Percentiles rank a stretch among this genome's conserved stretches.
phyloP scores from a whole-genome alignment of 1,284 basidiomycete species.

The Ustilago curta region DNA sequence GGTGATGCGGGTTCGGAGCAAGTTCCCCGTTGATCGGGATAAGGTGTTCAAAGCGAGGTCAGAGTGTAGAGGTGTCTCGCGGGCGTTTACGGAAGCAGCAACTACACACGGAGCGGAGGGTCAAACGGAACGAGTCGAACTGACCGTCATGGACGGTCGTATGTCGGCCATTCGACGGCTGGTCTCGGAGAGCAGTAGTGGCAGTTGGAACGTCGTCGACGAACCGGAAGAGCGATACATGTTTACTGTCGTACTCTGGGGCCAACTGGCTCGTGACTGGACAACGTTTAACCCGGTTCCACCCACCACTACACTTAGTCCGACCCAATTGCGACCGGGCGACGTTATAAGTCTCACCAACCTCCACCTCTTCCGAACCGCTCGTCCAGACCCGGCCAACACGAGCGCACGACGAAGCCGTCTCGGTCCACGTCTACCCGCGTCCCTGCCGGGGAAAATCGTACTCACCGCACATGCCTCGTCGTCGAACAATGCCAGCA shows the following conservation, averaged over 20 bases:
- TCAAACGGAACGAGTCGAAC: slow-evolving; percentile 10
- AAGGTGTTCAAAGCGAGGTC: neutral
- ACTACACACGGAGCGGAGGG: slow-evolving; percentile 2
- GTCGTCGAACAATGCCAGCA: neutral
- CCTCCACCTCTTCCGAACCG: slow-evolving; percentile 16
- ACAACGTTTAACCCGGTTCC: neutral
- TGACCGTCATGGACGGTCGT: slow-evolving; percentile 34
- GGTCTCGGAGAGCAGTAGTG: neutral
- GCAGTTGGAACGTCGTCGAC: neutral
- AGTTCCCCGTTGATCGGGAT: slow-evolving; percentile 2
- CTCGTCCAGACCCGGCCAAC: neutral
- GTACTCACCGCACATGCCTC: slow-evolving; percentile 10
- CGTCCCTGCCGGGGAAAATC: neutral
- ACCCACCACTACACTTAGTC: neutral
- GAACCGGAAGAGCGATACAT: slow-evolving; percentile 15
- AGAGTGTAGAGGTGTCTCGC: neutral
- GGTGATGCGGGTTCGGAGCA: slow-evolving; percentile 5
- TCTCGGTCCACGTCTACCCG: slow-evolving; percentile 20
- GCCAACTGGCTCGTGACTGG: slow-evolving; percentile 15
- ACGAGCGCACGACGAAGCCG: neutral
- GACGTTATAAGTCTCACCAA: slow-evolving; percentile 30
- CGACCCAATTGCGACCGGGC: slow-evolving; percentile 11
- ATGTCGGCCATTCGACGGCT: slow-evolving; percentile 11
- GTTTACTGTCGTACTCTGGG: slow-evolving; percentile 36
- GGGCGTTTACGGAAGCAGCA: slow-evolving; percentile 6